Evolutionary conservation across 768 basidiomycete genomes (phyloP).

Genomic region (Lactifluus volemus): DNA sequence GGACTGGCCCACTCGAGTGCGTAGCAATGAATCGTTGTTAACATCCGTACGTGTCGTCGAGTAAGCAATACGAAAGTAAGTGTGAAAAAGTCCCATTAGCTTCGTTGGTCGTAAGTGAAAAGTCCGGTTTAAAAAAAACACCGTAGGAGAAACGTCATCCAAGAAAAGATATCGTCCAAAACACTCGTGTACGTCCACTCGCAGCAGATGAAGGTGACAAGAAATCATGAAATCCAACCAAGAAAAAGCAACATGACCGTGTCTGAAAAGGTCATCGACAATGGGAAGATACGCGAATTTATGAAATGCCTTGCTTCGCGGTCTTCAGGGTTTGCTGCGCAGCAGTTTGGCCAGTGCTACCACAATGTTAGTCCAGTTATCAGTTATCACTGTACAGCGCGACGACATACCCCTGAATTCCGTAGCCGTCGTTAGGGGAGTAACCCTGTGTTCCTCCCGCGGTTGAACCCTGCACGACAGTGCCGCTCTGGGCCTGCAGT

Average conservation of each 20-base stretch:
- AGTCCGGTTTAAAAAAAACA: neutral
- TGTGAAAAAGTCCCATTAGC: neutral
- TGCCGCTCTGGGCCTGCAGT: neutral
- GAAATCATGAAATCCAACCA: neutral
- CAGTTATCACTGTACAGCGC: too few relatives aligned
- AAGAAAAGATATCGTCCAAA: neutral
- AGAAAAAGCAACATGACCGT: neutral
- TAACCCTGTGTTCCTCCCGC: neutral
- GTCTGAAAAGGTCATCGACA: neutral
- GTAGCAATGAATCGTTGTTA: neutral
- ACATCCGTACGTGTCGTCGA: neutral
- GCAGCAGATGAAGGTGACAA: neutral
- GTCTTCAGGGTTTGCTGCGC: constrained; percentile 1
- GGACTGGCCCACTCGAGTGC: neutral
- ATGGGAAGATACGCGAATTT: neutral
- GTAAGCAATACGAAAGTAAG: neutral
- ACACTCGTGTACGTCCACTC: neutral
- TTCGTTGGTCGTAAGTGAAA: neutral
- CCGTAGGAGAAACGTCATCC: neutral
- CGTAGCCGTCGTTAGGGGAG: constrained; percentile 20
- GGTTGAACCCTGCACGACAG: constrained; percentile 4
- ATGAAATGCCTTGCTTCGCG: neutral
- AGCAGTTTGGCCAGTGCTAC: neutral
- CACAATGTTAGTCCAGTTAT: neutral
- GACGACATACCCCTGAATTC: constrained; percentile 10